These are phyloP conservation scores for Penicillium alfredii DNA, from an alignment of 495 filamentous ascomycete species.

Conservation along the genomic window DNA sequence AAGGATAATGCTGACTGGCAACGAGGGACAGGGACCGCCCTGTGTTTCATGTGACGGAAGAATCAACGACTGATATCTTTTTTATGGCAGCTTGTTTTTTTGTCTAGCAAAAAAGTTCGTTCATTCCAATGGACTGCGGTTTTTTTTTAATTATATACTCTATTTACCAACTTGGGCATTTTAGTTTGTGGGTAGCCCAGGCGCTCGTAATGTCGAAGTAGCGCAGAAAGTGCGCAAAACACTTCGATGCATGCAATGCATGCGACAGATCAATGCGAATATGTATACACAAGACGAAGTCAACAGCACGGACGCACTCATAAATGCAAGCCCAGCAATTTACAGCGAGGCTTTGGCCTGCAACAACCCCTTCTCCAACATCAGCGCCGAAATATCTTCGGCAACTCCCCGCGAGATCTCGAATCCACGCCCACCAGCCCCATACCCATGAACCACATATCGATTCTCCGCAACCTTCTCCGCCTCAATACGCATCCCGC, in stretches of 20 bases:
- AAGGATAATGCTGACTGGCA: constrained; percentile 10
- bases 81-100: constrained; percentile 30
- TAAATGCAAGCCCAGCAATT: too few species aligned
- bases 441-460: constrained; percentile 56
- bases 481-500: constrained; percentile 38
- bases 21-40: constrained; percentile 11
- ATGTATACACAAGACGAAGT: too few species aligned
- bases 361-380: constrained; percentile 26
- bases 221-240: too few species aligned
- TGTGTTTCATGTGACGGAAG: constrained; percentile 25
- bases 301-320: too few species aligned
- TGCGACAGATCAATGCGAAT: too few species aligned
- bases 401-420: constrained; percentile 40
- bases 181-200: too few species aligned
- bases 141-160: constrained; percentile 8
- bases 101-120: constrained; percentile 32
- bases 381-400: constrained; percentile 31
- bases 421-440: constrained; percentile 55
- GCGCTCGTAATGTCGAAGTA: too few species aligned
- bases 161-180: not conserved
- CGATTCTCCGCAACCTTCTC: constrained; percentile 25
- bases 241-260: too few species aligned
- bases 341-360: constrained; percentile 26
- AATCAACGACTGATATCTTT: constrained; percentile 29
- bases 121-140: constrained; percentile 18